Evolutionary conservation across 2,329 filamentous ascomycete genomes (phyloP).

Genomic region (Davidsoniella neocaledoniae): DNA sequence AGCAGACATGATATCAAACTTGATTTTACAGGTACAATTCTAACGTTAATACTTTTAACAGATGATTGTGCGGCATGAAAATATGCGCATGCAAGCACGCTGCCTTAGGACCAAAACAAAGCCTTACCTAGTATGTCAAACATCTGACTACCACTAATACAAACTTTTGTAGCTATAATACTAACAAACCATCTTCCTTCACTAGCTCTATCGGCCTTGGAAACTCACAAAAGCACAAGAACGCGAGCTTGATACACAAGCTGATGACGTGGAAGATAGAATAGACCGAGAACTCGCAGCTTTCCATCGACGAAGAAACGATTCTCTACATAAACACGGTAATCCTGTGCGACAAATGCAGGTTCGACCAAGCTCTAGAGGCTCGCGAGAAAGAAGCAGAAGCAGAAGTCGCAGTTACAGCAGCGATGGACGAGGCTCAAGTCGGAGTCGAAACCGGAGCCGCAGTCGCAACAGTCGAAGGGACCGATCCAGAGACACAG

Average conservation of each 20-base stretch:
- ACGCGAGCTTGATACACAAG: conserved; percentile 51
- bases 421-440: conserved; percentile 19
- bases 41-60: conserved; percentile 22
- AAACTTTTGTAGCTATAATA: not conserved
- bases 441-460: not conserved
- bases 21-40: not conserved
- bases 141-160: not conserved
- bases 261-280: conserved; percentile 43
- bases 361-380: not conserved
- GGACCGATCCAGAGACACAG: not conserved
- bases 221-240: conserved; percentile 54
- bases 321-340: conserved; percentile 19
- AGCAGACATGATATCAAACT: conserved; percentile 20
- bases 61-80: conserved; percentile 61
- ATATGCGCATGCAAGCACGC: conserved; percentile 52
- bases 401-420: conserved; percentile 5
- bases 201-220: conserved; percentile 75
- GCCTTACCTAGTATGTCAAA: conserved; percentile 52
- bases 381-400: conserved; percentile 1
- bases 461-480: not conserved
- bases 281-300: conserved; percentile 50
- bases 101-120: conserved; percentile 56
- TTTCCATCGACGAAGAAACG: conserved; percentile 36
- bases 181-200: conserved; percentile 1
- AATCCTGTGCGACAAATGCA: conserved; percentile 1